phyloP scores from a whole-genome alignment of 2,329 filamentous ascomycete species.

The Penicillium sp. region DNA sequence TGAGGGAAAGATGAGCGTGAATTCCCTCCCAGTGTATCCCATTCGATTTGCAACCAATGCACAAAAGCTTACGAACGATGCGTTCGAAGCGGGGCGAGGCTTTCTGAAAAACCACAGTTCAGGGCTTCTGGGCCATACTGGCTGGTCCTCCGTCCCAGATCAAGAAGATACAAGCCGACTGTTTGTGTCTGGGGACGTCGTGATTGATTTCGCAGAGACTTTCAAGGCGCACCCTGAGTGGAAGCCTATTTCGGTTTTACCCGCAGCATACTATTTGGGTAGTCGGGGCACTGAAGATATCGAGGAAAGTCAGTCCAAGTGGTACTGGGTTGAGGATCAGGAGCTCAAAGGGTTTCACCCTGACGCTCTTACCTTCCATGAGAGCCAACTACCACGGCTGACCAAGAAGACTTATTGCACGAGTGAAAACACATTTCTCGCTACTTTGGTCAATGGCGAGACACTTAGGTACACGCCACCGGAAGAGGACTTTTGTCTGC shows the following conservation, averaged over 20 bases:
- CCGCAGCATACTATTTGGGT: background rate
- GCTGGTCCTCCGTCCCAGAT: background rate
- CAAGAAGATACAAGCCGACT: background rate
- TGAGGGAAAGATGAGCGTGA: background rate
- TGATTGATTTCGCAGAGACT: constrained; percentile 1
- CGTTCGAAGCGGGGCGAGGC: background rate
- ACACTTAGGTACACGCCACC: background rate
- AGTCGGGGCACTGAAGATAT: background rate
- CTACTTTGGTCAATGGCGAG: background rate
- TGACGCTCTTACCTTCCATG: background rate
- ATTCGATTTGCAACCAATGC: background rate
- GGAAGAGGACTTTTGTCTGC: background rate
- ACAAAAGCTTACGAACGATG: background rate
- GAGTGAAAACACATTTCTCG: background rate
- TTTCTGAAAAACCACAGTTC: background rate
- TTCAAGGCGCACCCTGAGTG: background rate
- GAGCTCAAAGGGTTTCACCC: background rate
- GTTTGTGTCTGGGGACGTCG: background rate
- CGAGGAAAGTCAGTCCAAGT: background rate
- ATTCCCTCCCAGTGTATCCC: background rate
- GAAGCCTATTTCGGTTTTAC: background rate
- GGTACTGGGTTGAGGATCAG: background rate
- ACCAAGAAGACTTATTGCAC: background rate
- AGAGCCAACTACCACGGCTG: background rate
- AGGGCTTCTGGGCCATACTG: background rate